Evolutionary conservation across 371 early-diverging fungal genomes (phyloP).

Genomic region (Mitosporidium daphniae): DNA sequence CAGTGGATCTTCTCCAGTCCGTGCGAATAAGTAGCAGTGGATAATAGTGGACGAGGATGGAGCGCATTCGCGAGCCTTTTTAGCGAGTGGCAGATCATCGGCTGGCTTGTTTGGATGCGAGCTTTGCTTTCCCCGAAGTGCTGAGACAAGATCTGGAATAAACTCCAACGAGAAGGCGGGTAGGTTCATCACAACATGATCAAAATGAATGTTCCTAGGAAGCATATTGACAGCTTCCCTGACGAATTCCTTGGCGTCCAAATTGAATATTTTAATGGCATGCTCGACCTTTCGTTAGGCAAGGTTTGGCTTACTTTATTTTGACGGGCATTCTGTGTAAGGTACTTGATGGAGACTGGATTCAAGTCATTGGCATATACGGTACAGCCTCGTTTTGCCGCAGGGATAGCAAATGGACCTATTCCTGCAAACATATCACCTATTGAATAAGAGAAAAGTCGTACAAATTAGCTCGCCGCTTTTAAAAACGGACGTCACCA

Average conservation of each 20-base stretch:
- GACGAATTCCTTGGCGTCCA: slow-evolving; percentile 67
- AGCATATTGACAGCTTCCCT: slow-evolving; percentile 12
- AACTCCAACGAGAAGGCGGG: slow-evolving; percentile 81
- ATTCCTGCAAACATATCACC: slow-evolving; percentile 86
- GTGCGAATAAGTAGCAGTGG: no score
- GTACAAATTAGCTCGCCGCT: slow-evolving; percentile 28
- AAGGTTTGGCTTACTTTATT: slow-evolving; percentile 25
- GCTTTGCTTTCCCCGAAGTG: no score
- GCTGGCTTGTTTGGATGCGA: no score
- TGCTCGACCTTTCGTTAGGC: slow-evolving; percentile 7
- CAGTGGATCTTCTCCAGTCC: no score
- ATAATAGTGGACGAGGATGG: no score
- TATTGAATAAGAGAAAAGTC: slow-evolving; percentile 1
- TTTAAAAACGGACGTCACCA: slow-evolving; percentile 31
- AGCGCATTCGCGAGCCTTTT: no score
- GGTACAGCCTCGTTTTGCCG: slow-evolving; percentile 23
- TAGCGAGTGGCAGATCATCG: no score
- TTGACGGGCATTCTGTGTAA: slow-evolving; percentile 27
- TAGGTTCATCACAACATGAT: slow-evolving; percentile 85
- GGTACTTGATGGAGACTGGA: slow-evolving; percentile 37
- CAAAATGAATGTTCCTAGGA: slow-evolving; percentile 10
- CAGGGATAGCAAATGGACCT: slow-evolving; percentile 86
- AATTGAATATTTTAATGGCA: slow-evolving; percentile 29
- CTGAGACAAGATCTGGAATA: no score
- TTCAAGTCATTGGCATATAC: slow-evolving; percentile 94